A percentile compares a stretch with the other conserved stretches of the same genome.
These are phyloP conservation scores for Peronospora belbahrii DNA, from an alignment of 352 stramenopile species.

Conservation along the genomic window DNA sequence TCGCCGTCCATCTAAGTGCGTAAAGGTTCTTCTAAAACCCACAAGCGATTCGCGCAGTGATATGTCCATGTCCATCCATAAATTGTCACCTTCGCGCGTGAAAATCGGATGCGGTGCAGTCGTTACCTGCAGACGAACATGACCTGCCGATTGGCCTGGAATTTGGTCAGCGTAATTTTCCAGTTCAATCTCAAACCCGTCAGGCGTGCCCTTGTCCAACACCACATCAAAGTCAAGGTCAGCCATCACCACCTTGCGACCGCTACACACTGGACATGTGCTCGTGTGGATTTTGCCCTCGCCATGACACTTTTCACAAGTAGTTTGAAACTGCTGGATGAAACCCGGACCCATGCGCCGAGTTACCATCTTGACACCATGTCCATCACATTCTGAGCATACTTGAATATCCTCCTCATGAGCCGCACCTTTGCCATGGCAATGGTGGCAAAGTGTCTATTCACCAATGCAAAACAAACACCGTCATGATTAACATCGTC, in stretches of 20 bases:
- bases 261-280: conserved; percentile 85
- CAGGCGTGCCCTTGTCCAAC: conserved; percentile 89
- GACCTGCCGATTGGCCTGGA: conserved; percentile 85
- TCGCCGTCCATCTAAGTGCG: conserved; percentile 89
- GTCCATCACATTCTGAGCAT: conserved; percentile 90
- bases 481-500: not conserved
- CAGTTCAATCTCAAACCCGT: conserved; percentile 91
- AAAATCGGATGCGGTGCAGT: conserved; percentile 84
- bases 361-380: conserved; percentile 88
- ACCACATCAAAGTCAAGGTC: conserved; percentile 95
- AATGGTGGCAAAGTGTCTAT: conserved; percentile 91
- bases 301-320: conserved; percentile 86
- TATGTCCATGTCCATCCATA: conserved; percentile 94
- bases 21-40: conserved; percentile 88
- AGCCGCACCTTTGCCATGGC: conserved; percentile 81
- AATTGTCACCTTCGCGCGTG: conserved; percentile 89
- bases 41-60: conserved; percentile 92
- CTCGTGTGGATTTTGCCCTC: conserved; percentile 90
- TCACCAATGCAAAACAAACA: not conserved
- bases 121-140: conserved; percentile 89
- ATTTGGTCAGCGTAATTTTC: conserved; percentile 87
- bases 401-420: conserved; percentile 88
- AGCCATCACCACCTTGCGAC: conserved; percentile 86
- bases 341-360: conserved; percentile 61
- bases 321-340: conserved; percentile 87